Evolutionary conservation across 768 basidiomycete species (phyloP), one percentile per base, ranked within the genome.

Genomic region (Daedalea quercina): DNA sequence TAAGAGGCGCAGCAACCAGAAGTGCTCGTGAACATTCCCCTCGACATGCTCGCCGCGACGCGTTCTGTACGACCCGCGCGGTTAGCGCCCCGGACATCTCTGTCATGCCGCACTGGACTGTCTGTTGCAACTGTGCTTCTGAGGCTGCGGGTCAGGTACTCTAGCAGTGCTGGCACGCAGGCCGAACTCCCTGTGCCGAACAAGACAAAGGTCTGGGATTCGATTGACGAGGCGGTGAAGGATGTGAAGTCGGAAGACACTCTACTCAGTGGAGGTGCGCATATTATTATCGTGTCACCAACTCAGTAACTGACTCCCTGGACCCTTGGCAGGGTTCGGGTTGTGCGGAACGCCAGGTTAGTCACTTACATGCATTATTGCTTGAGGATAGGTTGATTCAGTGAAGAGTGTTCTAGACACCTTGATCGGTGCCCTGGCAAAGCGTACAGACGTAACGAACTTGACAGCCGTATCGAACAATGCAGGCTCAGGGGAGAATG

Each of bases 391-490:
- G 8, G 24, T 26, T 23, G 11, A 7, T 26, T 15, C 13, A 15
- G 22, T 35, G 24, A n/a, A 9, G 3, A 4, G 15, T 40, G 6
- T 40, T 6, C 28, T 54, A 86, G 93, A 94, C 67, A 94, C 92
- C 2, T 74, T 96, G 44, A 85, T 95, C 26, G 74, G 71, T 20
- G 93, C 94, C 2, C 74, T 96, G 40, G 71, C 82, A 8, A 82
- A 79, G 65, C 79, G 91, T 54, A 80, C 77, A 54, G 87, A 90
- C 44, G 80, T 94, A n/a, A 74, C 63, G 41, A 72, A 82, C 58
- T 70, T 96, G 48, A 93, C 84, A 26, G 91, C 84, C 42, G 85
- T 94, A 20, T 92, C 90, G 17, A 95, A 95, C 66, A 94, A 95
- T 69, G 87, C 87, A 35, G 93, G 90, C 0, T 73, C 78, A 20